Base-by-base conservation (phyloP, 1,284 basidiomycete species). In the Thelephora terrestris region DNA sequence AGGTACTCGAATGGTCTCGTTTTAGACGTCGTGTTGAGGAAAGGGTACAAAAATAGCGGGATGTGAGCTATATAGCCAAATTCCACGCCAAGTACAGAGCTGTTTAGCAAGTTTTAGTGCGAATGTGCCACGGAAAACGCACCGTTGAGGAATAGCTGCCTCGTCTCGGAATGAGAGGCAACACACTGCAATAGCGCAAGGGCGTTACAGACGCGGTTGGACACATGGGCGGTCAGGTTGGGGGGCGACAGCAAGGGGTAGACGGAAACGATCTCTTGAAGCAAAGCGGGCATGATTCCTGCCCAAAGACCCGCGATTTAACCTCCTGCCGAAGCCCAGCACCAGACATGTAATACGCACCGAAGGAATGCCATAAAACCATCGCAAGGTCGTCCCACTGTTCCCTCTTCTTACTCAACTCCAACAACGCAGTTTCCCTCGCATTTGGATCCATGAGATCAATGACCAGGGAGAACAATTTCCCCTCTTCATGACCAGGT, bases 191-290 rank as follows among this genome's bases (percentile, higher is more conserved):
- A 72, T 42, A 99, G 79, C 5, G 96, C 96, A 35, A 99, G 81
- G 16, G 96, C 96, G 66, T 99, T 99, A 75, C 96, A 99, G 42
- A 99, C 96, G 47, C 96, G 84, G 66, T 99, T 99, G n/a, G 92
- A 96, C 45, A 94, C 93, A 67, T 97, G 94, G 1, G 96, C 96
- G 2, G 94, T 97, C 47, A 99, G 79, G 54, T 94, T 91, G 2
- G 96, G 95, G 0, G 96, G 96, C 14, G 91, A 91, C 43, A 99
- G 78, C 46, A 96, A 76, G 1, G 95, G 95, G 67, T 99, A 99
- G 47, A 99, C 96, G 17, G 94, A 93, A 48, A 99, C 92, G 60
- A 99, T 99, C 68, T 99, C 96, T 63, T 98, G 92, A 29, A 99
- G 73, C 42, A 99, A 78, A 3, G 91, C 91, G n/a, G 94, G 92